Evolutionary conservation across 495 filamentous ascomycete species (phyloP).

Genomic region (Trichoderma virens): DNA sequence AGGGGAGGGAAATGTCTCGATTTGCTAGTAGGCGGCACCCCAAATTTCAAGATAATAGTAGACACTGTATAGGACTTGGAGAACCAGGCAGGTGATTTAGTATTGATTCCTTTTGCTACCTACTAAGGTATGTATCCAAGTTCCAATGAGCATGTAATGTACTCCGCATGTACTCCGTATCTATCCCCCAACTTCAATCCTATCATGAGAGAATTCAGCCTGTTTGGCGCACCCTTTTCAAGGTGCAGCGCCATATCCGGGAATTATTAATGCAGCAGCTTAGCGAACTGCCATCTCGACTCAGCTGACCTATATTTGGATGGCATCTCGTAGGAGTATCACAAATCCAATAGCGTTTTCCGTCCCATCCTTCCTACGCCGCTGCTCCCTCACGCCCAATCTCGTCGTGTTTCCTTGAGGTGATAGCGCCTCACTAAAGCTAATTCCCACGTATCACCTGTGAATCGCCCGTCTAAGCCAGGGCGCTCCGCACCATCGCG

Average conservation of each 20-base stretch:
- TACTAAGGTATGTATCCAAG: too few species aligned
- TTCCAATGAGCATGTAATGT: too few species aligned
- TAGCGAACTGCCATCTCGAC: background rate
- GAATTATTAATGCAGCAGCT: background rate
- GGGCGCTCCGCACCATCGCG: background rate
- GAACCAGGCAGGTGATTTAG: too few species aligned
- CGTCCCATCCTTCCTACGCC: background rate
- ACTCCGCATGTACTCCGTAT: background rate
- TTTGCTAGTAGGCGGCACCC: too few species aligned
- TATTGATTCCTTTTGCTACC: too few species aligned
- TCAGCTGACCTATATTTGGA: background rate
- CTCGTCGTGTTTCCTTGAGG: background rate
- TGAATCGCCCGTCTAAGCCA: background rate
- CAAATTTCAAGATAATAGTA: too few species aligned
- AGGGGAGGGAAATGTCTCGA: background rate
- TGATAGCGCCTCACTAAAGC: background rate
- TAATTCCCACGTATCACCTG: background rate
- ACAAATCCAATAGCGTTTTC: slow-evolving; percentile 1
- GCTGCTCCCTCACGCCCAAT: background rate
- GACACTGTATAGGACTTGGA: too few species aligned
- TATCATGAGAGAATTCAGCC: background rate
- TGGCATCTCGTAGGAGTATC: background rate
- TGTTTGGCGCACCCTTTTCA: background rate
- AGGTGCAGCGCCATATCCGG: background rate
- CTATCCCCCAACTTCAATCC: background rate